A percentile compares a stretch with the other conserved stretches of the same genome.
These are phyloP conservation scores for Lipomyces anomalus DNA, from an alignment of 805 yeast genomes.

Conservation along the genomic window DNA sequence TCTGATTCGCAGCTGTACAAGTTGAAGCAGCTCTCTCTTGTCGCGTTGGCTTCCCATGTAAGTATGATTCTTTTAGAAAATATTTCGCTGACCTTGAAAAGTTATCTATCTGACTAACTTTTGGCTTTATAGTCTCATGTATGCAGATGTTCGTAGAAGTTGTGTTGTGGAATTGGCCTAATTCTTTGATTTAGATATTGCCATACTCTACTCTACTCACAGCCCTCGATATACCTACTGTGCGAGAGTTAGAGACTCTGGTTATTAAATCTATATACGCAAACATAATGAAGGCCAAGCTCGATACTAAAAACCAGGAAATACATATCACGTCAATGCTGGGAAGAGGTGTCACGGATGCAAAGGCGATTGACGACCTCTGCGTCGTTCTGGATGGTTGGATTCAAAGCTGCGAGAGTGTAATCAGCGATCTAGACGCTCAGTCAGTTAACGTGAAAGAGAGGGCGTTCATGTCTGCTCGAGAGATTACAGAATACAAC, in stretches of 20 bases:
- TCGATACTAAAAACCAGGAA: conserved; percentile 16
- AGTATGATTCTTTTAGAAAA: no score
- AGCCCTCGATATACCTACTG: conserved; percentile 9
- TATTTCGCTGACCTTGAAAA: no score
- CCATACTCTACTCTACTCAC: conserved; percentile 8
- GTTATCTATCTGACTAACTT: no score
- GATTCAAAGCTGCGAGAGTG: conserved; percentile 10
- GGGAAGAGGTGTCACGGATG: conserved; percentile 18
- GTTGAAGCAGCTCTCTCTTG: conserved; percentile 18
- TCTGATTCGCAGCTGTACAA: conserved; percentile 12
- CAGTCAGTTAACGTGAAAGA: conserved; percentile 11
- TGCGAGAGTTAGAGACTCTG: conserved; percentile 6
- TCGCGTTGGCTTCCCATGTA: conserved; percentile 13
- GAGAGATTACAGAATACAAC: conserved; percentile 17
- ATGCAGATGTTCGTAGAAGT: conserved; percentile 2
- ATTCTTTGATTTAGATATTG: no score
- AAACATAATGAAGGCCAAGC: conserved; percentile 12
- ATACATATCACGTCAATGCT: conserved; percentile 12
- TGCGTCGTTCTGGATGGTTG: conserved; percentile 12
- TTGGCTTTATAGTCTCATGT: no score
- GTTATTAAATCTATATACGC: conserved; percentile 17
- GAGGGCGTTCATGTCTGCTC: conserved; percentile 3
- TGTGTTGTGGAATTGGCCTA: neutral
- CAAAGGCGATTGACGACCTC: conserved; percentile 2
- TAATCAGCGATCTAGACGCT: conserved; percentile 6